Evolutionary conservation across 345 rosid genomes (phyloP).

Genomic region (Brassica cretica): DNA sequence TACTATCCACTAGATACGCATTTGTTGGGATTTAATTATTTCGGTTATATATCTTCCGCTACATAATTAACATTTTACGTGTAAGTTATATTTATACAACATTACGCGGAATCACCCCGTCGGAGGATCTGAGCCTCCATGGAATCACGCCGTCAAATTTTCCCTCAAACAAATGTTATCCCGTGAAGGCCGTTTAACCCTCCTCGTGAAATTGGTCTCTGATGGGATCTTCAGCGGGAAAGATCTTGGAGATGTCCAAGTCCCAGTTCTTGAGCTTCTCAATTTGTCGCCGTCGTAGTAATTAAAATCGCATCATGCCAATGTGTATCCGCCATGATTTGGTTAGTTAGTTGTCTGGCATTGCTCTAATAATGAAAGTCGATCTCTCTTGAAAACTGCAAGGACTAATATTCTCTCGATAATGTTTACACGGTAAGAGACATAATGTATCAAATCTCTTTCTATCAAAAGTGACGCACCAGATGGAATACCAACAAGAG

Average conservation of each 20-base stretch:
- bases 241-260: too few species aligned
- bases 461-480: neutral
- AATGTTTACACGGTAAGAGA: neutral
- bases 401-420: neutral
- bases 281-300: too few species aligned
- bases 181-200: conserved; percentile 48
- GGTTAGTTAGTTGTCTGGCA: too few species aligned
- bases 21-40: conserved; percentile 6
- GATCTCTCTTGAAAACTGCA: neutral
- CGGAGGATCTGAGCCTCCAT: conserved; percentile 48
- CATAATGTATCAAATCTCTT: neutral
- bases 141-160: conserved; percentile 70
- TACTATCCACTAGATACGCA: conserved; percentile 2
- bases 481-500: neutral
- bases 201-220: conserved; percentile 60
- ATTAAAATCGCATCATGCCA: too few species aligned
- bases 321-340: too few species aligned
- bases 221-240: conserved; percentile 51
- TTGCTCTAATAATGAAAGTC: neutral
- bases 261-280: too few species aligned
- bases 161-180: conserved; percentile 47
- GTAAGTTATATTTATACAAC: neutral
- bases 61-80: conserved; percentile 1
- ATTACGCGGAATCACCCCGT: too few species aligned
- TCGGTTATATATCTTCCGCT: neutral